Evolutionary conservation across 768 basidiomycete species (phyloP).

Genomic region (Piloderma croceum): DNA sequence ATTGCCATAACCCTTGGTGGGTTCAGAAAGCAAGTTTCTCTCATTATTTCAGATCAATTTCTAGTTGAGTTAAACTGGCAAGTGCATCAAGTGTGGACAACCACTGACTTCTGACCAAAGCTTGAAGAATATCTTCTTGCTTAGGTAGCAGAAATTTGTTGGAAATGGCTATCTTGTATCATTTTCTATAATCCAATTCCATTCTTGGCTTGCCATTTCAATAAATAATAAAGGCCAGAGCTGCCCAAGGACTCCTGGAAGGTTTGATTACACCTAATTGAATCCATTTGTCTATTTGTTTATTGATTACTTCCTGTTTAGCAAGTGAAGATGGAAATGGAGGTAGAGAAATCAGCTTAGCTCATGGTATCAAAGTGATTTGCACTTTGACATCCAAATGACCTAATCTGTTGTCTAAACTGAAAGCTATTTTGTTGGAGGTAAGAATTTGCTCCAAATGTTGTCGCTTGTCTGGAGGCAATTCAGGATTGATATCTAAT

Average conservation of each 20-base stretch:
- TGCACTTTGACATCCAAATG: too few species aligned
- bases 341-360: constrained; percentile 25
- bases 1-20: constrained; percentile 2
- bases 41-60: neutral
- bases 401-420: too few species aligned
- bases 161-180: constrained; percentile 16
- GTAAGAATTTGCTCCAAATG: too few species aligned
- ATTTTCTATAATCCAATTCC: neutral
- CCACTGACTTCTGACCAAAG: constrained; percentile 1
- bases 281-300: constrained; percentile 18
- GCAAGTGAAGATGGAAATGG: constrained; percentile 21
- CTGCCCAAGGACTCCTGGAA: constrained; percentile 15
- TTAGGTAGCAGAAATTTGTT: constrained; percentile 23
- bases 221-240: constrained; percentile 16
- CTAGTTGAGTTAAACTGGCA: constrained; percentile 19
- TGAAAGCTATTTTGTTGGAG: too few species aligned
- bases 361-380: too few species aligned
- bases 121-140: constrained; percentile 16
- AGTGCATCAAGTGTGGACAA: constrained; percentile 18
- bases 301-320: constrained; percentile 24
- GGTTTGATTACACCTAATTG: constrained; percentile 2
- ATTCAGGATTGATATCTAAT: too few species aligned
- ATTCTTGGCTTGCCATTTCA: constrained; percentile 1
- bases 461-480: too few species aligned
- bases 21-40: constrained; percentile 3